Evolutionary conservation across 768 basidiomycete species (phyloP).

Genomic region (Leccinellum rugosiceps): DNA sequence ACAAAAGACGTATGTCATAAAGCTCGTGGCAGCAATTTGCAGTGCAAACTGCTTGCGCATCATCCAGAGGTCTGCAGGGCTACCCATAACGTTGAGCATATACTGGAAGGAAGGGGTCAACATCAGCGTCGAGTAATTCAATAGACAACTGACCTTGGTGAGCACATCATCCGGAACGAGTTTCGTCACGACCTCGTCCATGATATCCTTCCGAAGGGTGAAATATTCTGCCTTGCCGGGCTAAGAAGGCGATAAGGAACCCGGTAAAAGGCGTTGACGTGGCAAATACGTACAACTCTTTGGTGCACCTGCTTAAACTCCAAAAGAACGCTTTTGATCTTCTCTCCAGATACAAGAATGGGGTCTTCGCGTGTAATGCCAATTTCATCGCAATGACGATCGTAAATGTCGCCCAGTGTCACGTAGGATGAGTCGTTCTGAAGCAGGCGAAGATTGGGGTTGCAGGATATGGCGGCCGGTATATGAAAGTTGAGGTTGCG

Average conservation of each 20-base stretch:
- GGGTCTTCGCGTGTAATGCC: constrained; percentile 87
- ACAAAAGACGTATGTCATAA: constrained; percentile 87
- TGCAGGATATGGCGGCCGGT: constrained; percentile 81
- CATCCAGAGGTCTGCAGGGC: constrained; percentile 85
- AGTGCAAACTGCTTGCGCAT: constrained; percentile 96
- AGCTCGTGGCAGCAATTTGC: constrained; percentile 84
- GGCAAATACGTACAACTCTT: constrained; percentile 34
- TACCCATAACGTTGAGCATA: constrained; percentile 82
- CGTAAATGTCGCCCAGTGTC: constrained; percentile 90
- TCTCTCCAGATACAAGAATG: constrained; percentile 80
- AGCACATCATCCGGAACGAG: constrained; percentile 88
- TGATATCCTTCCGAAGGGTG: constrained; percentile 75
- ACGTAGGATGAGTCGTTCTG: constrained; percentile 92
- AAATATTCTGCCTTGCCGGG: constrained; percentile 63
- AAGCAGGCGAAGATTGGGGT: constrained; percentile 78
- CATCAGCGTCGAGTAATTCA: background rate
- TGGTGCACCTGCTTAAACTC: constrained; percentile 51
- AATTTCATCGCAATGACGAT: constrained; percentile 74
- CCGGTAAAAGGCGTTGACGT: background rate
- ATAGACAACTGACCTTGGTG: constrained; percentile 53
- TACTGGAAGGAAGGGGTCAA: constrained; percentile 52
- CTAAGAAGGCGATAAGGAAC: constrained; percentile 31
- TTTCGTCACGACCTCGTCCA: constrained; percentile 85
- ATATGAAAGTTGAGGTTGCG: constrained; percentile 90
- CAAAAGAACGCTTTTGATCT: constrained; percentile 65